Conservation (phyloP, 2,329 filamentous ascomycete genomes). For the Amylocarpus encephaloides region DNA sequence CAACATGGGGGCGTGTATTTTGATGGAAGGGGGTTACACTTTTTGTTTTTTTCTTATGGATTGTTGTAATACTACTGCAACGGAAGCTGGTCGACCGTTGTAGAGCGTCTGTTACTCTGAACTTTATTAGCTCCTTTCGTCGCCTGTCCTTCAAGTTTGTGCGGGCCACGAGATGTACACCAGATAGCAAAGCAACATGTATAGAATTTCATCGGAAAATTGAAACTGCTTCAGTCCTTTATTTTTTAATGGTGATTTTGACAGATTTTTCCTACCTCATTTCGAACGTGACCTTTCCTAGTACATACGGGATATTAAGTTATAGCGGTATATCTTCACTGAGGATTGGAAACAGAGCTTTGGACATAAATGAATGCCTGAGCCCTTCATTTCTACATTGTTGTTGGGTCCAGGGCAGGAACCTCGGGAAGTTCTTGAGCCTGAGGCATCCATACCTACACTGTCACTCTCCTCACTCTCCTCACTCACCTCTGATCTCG, state of each 20-base stretch:
- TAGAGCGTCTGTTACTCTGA: constrained; percentile 18
- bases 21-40: constrained; percentile 15
- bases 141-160: constrained; percentile 17
- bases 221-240: not conserved
- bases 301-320: too few species aligned
- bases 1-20: constrained; percentile 16
- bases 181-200: constrained; percentile 5
- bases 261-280: not conserved
- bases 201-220: constrained; percentile 5
- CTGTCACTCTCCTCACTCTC: too few species aligned
- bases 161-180: constrained; percentile 24
- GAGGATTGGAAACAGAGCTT: too few species aligned
- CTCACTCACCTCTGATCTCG: too few species aligned
- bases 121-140: constrained; percentile 13
- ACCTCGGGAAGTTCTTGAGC: too few species aligned
- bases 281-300: not conserved
- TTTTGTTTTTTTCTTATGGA: constrained; percentile 24
- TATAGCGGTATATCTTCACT: too few species aligned
- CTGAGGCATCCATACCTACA: too few species aligned
- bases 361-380: too few species aligned
- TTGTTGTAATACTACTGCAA: constrained; percentile 31
- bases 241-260: not conserved
- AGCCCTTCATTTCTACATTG: too few species aligned
- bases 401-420: too few species aligned
- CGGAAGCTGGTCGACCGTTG: constrained; percentile 29